These are phyloP conservation scores for Exophiala calicioides DNA, from an alignment of 2,329 filamentous ascomycete species.

Conservation along the genomic window DNA sequence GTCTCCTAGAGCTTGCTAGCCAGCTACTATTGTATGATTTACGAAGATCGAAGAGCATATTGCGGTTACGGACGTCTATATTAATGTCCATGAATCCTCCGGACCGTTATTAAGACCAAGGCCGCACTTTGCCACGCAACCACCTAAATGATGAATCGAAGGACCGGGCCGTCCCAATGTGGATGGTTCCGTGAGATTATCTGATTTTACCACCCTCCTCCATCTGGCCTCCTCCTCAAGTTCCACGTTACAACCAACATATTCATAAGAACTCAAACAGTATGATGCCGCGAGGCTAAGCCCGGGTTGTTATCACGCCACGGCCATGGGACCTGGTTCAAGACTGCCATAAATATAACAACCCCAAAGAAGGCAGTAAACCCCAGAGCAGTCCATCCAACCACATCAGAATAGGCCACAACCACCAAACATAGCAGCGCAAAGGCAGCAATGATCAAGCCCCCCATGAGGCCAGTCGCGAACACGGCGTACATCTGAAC, in stretches of 20 bases:
- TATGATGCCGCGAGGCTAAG: slow-evolving; percentile 9
- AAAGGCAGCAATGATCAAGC: slow-evolving; percentile 29
- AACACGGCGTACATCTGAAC: slow-evolving; percentile 31
- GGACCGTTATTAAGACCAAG: no score
- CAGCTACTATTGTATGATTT: background rate
- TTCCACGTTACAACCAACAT: no score
- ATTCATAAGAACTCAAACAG: slow-evolving; percentile 4
- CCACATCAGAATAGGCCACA: slow-evolving; percentile 28
- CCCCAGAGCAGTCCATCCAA: slow-evolving; percentile 31
- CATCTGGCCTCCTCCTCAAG: no score
- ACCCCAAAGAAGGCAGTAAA: slow-evolving; percentile 31
- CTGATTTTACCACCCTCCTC: no score
- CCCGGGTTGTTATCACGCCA: slow-evolving; percentile 25
- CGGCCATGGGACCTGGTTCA: slow-evolving; percentile 29
- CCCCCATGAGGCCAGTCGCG: slow-evolving; percentile 28
- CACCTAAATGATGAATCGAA: no score
- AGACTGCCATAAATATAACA: slow-evolving; percentile 26
- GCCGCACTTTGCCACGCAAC: no score
- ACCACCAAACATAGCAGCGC: slow-evolving; percentile 31
- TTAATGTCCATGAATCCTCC: no score
- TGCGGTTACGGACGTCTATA: no score
- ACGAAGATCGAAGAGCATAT: background rate
- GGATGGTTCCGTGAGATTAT: no score
- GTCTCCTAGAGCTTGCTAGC: background rate
- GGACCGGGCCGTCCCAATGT: no score